Percentiles rank a stretch among this genome's conserved stretches.
These are phyloP conservation scores for Fusarium redolens DNA, from an alignment of 2,329 filamentous ascomycete genomes.

Conservation along the genomic window DNA sequence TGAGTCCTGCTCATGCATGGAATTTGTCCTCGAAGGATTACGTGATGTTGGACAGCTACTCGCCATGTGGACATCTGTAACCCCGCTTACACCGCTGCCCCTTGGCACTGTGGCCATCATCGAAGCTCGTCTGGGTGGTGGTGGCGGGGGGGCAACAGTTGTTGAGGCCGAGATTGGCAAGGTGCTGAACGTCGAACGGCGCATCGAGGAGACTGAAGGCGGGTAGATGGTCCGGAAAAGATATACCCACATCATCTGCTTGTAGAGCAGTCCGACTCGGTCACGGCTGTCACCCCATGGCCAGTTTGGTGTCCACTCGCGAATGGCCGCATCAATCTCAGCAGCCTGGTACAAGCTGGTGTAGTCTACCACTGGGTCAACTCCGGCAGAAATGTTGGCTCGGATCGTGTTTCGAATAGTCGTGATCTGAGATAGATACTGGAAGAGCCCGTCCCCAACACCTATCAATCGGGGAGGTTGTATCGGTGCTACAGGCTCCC, in stretches of 20 bases:
- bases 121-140: slow-evolving; percentile 49
- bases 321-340: slow-evolving; percentile 79
- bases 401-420: slow-evolving; percentile 80
- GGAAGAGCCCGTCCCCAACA: slow-evolving; percentile 84
- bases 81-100: slow-evolving; percentile 26
- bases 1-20: slow-evolving; percentile 53
- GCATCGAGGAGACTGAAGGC: slow-evolving; percentile 51
- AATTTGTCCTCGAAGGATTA: slow-evolving; percentile 53
- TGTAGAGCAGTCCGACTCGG: slow-evolving; percentile 68
- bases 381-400: slow-evolving; percentile 68
- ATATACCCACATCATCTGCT: slow-evolving; percentile 75
- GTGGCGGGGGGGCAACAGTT: slow-evolving; percentile 25
- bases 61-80: slow-evolving; percentile 32
- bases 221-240: slow-evolving; percentile 71
- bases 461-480: slow-evolving; percentile 74
- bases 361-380: slow-evolving; percentile 79
- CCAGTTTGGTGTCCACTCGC: slow-evolving; percentile 77
- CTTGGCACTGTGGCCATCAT: slow-evolving; percentile 49
- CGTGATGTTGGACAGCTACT: slow-evolving; percentile 50
- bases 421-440: slow-evolving; percentile 82
- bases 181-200: slow-evolving; percentile 48
- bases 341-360: slow-evolving; percentile 77
- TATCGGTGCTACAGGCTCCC: slow-evolving; percentile 56
- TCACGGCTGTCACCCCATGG: slow-evolving; percentile 67
- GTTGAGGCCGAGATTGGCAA: slow-evolving; percentile 37